These are phyloP conservation scores for Ganoderma leucocontextum DNA, from an alignment of 1,284 basidiomycete species.

Conservation along the genomic window DNA sequence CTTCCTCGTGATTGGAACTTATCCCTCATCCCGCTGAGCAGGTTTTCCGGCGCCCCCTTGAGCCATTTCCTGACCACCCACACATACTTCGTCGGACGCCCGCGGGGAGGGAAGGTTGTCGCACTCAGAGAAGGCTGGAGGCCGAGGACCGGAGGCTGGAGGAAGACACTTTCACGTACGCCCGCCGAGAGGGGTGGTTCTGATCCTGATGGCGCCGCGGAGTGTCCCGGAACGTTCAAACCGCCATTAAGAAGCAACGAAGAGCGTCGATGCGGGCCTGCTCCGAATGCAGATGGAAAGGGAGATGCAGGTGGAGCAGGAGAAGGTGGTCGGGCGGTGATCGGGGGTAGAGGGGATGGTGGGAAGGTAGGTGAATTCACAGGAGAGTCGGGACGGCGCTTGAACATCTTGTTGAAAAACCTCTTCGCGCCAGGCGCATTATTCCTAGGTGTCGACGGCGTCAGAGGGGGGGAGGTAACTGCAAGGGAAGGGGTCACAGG, in stretches of 20 bases:
- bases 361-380: constrained; percentile 25
- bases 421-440: constrained; percentile 57
- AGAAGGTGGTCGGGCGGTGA: constrained; percentile 34
- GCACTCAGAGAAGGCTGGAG: constrained; percentile 64
- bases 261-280: constrained; percentile 17
- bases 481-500: constrained; percentile 35
- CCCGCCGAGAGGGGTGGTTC: constrained; percentile 25
- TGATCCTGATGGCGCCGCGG: constrained; percentile 23
- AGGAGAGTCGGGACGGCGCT: constrained; percentile 54
- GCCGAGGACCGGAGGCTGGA: constrained; percentile 69
- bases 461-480: constrained; percentile 22
- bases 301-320: constrained; percentile 27
- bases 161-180: constrained; percentile 28
- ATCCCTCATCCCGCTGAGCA: constrained; percentile 52
- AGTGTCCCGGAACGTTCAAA: constrained; percentile 23
- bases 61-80: constrained; percentile 87
- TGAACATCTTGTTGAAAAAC: constrained; percentile 80
- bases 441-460: constrained; percentile 34
- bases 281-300: constrained; percentile 18
- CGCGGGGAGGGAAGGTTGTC: constrained; percentile 48
- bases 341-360: constrained; percentile 29
- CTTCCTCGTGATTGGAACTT: constrained; percentile 39
- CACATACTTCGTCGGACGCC: constrained; percentile 72
- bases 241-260: constrained; percentile 24
- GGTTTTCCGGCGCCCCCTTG: constrained; percentile 56